A percentile compares a stretch with the other conserved stretches of the same genome.
phyloP scores from a whole-genome alignment of 176 grass and related monocot species.

The Rhynchospora tenuis region DNA sequence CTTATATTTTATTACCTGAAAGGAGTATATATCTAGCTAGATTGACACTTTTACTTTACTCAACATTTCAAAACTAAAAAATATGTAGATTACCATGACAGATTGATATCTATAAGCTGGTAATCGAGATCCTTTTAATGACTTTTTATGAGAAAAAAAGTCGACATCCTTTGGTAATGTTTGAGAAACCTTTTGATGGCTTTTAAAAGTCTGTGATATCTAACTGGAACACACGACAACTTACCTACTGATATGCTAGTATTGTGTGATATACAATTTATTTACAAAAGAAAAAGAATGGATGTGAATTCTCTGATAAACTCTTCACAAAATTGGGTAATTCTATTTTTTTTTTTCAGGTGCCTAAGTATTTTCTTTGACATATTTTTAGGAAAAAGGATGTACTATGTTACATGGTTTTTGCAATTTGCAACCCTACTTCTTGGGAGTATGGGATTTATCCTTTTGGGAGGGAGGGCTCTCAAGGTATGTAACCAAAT shows the following conservation, averaged over 20 bases:
- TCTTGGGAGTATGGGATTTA: conserved; percentile 78
- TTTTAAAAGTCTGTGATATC: too few species aligned
- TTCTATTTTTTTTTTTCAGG: neutral
- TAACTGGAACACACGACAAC: too few species aligned
- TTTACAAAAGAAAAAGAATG: too few species aligned
- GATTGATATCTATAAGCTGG: neutral
- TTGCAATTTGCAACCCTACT: conserved; percentile 69
- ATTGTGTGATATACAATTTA: too few species aligned
- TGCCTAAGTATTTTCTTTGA: neutral
- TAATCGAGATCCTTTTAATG: too few species aligned
- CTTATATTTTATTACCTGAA: neutral
- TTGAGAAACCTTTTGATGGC: too few species aligned
- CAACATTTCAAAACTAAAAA: neutral
- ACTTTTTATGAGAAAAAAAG: too few species aligned
- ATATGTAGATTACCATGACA: neutral
- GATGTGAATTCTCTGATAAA: neutral
- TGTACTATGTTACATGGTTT: conserved; percentile 77
- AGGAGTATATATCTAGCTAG: too few species aligned
- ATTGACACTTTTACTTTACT: neutral
- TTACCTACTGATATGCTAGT: too few species aligned
- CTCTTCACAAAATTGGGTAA: neutral
- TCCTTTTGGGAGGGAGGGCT: conserved; percentile 68
- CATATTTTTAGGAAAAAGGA: conserved; percentile 44
- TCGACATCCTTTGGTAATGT: too few species aligned
- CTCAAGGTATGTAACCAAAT: conserved; percentile 55